These are phyloP conservation scores for Epicoccum nigrum DNA, from an alignment of 2,329 filamentous ascomycete species.

Conservation along the genomic window DNA sequence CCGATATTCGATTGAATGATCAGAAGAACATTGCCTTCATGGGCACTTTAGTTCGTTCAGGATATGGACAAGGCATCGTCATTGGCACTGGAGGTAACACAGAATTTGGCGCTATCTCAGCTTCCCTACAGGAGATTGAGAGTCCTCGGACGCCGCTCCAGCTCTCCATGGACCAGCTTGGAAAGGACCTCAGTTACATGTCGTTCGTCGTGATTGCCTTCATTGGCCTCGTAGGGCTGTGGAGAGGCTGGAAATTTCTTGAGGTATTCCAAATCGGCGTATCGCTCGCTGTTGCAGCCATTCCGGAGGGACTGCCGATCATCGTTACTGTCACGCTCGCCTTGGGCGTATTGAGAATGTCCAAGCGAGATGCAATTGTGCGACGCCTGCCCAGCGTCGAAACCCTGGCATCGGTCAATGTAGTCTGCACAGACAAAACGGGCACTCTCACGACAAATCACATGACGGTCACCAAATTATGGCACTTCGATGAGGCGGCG, in stretches of 20 bases:
- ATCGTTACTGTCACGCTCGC: constrained; percentile 98
- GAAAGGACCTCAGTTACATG: constrained; percentile 93
- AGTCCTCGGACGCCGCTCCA: constrained; percentile 93
- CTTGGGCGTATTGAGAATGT: constrained; percentile 95
- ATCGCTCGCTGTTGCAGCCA: constrained; percentile 92
- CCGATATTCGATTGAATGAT: constrained; percentile 72
- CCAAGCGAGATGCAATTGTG: constrained; percentile 91
- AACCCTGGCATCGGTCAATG: constrained; percentile 96
- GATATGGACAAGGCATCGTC: constrained; percentile 95
- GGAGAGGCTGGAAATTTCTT: constrained; percentile 86
- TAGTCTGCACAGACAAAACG: constrained; percentile 99
- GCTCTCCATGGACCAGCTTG: constrained; percentile 95
- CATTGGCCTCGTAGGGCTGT: constrained; percentile 87
- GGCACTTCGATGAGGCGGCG: constrained; percentile 77
- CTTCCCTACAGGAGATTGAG: constrained; percentile 92
- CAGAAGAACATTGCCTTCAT: constrained; percentile 96
- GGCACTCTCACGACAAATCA: constrained; percentile 96
- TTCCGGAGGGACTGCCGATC: constrained; percentile 94
- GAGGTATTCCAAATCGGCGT: constrained; percentile 99
- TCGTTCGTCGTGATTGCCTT: constrained; percentile 94
- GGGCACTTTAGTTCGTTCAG: constrained; percentile 94
- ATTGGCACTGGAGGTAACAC: constrained; percentile 93
- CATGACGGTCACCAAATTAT: constrained; percentile 96
- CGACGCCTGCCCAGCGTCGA: constrained; percentile 95
- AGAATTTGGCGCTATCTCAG: constrained; percentile 94